phyloP scores from a whole-genome alignment of 1,139 yeast genomes.

The Yamadazyma dushanensis region DNA sequence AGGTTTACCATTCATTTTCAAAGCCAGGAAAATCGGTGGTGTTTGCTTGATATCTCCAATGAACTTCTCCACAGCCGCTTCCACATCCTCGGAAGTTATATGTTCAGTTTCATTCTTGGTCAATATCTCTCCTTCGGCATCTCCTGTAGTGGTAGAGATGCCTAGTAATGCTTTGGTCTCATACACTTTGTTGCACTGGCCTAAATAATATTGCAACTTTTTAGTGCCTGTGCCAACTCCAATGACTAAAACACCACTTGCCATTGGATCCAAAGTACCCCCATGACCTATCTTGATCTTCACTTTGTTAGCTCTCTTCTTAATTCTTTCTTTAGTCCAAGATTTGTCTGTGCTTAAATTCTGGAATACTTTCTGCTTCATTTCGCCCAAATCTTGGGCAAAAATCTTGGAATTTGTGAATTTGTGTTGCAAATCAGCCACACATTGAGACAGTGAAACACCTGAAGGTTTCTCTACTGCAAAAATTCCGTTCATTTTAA shows the following conservation, averaged over 20 bases:
- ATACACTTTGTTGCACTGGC: conserved; percentile 75
- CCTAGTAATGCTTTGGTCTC: conserved; percentile 87
- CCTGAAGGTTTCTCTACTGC: conserved; percentile 94
- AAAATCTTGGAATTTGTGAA: conserved; percentile 65
- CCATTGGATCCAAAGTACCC: conserved; percentile 94
- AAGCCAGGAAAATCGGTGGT: conserved; percentile 93
- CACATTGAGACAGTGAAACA: conserved; percentile 72
- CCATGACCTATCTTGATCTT: conserved; percentile 96
- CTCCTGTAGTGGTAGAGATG: conserved; percentile 90
- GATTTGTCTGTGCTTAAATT: conserved; percentile 47
- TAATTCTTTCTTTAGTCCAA: conserved; percentile 46
- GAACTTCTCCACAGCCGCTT: conserved; percentile 56
- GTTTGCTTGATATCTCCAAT: conserved; percentile 81
- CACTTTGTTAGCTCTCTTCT: conserved; percentile 48
- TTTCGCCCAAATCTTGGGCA: conserved; percentile 50
- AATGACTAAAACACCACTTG: conserved; percentile 87
- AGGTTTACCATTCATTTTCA: conserved; percentile 93
- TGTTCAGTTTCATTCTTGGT: conserved; percentile 57
- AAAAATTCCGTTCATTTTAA: conserved; percentile 79
- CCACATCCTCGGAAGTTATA: too few relatives aligned
- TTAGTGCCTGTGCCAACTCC: conserved; percentile 94
- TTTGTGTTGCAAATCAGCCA: conserved; percentile 61
- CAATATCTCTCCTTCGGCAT: conserved; percentile 81
- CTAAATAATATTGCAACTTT: conserved; percentile 64
- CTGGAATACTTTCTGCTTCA: conserved; percentile 29